Evolutionary conservation across 225 moss, liverwort and hornwort species (phyloP), one percentile per base, ranked within the genome.

Genomic region (Rhytidiadelphus loreus): DNA sequence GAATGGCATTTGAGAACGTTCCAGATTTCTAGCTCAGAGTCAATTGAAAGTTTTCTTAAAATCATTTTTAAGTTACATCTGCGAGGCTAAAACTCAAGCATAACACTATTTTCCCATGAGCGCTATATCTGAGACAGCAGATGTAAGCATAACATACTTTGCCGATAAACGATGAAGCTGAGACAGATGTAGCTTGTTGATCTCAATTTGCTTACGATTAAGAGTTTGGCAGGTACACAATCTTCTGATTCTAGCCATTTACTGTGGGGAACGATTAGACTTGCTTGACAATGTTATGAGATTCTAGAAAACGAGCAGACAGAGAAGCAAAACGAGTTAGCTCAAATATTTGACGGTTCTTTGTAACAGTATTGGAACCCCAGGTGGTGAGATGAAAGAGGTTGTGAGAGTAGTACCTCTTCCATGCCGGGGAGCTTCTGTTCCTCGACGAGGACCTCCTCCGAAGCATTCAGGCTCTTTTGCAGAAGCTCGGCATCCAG

Each of bases 391-490:
- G 78, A 29, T 32, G 43, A 68, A 30, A 23, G 72, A 58, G 32
- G 86, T 50, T 10, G 25, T 12, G 26, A 41, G 16, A 53, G 19
- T 12, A 39, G 29, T 91, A 92, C 92, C 91, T 92, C 92, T 78
- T 92, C 92, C 83, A 92, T 79, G 89, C 92, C 83, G 74, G 30
- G 83, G 13, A 72, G 56, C 41, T 85, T 52, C 60, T n/a, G 59
- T 50, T 85, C 77, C 53, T 55, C 89, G 25, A 60, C 71, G 52
- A 80, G 13, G 13, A 55, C 87, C 77, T 57, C 69, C 61, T 71
- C 82, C 35, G 74, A 60, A 79, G 69, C 87, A 35, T 56, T 56
- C 83, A 89, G 32, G 70, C 77, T 66, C 66, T 85, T 77, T 24
- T 87, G 81, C 84, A 91, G 75, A 23, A 72, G 60, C 41, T 48